Evolutionary conservation across 495 filamentous ascomycete genomes (phyloP).

Genomic region (Aspergillus diversus): DNA sequence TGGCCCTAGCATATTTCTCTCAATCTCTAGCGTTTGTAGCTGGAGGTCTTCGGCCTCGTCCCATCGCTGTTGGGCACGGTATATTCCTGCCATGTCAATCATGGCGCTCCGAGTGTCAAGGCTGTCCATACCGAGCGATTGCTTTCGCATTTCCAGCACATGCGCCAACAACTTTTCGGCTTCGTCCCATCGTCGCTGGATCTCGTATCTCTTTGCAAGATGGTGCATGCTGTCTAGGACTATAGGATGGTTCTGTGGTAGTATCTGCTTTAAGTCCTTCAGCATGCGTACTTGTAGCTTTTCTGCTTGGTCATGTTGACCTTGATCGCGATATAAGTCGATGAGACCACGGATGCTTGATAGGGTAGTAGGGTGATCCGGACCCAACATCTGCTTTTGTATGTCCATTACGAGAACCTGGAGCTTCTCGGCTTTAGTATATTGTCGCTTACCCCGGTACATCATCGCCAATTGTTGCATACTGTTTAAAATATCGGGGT

Average conservation of each 20-base stretch:
- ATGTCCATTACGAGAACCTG: slow-evolving; percentile 29
- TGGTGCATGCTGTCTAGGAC: slow-evolving; percentile 33
- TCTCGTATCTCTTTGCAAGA: slow-evolving; percentile 27
- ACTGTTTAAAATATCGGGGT: slow-evolving; percentile 31
- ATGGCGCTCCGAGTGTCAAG: slow-evolving; percentile 8
- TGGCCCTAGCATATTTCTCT: slow-evolving; percentile 1
- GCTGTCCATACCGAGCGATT: slow-evolving; percentile 7
- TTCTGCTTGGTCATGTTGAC: slow-evolving; percentile 33
- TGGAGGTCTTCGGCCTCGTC: slow-evolving; percentile 30
- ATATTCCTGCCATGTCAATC: not conserved
- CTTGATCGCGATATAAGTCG: slow-evolving; percentile 18
- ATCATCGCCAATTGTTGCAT: slow-evolving; percentile 33
- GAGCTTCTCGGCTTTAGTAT: slow-evolving; percentile 39
- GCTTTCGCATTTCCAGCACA: slow-evolving; percentile 26
- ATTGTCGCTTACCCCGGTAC: slow-evolving; percentile 34
- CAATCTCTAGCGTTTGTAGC: slow-evolving; percentile 13
- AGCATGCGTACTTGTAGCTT: slow-evolving; percentile 23
- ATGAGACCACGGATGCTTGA: not conserved
- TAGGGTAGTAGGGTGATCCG: slow-evolving; percentile 17
- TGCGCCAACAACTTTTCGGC: slow-evolving; percentile 36
- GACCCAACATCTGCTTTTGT: slow-evolving; percentile 1
- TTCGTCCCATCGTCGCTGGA: slow-evolving; percentile 39
- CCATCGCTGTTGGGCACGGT: slow-evolving; percentile 28
- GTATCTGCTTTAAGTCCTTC: not conserved
- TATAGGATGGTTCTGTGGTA: slow-evolving; percentile 13